Evolutionary conservation across 352 stramenopile species (phyloP).

Genomic region (Phytophthora palmivora): DNA sequence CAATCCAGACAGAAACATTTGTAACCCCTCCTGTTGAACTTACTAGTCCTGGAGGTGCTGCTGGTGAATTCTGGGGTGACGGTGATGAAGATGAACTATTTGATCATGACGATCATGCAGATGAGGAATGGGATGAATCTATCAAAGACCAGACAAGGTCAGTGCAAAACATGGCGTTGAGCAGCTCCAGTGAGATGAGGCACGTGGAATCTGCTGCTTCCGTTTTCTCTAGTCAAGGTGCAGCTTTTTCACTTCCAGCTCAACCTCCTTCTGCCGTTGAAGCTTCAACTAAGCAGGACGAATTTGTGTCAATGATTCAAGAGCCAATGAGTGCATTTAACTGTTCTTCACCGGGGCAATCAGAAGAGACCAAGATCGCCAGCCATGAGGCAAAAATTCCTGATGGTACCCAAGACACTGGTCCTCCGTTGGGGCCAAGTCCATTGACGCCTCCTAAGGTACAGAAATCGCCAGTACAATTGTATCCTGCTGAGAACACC

Average conservation of each 20-base stretch:
- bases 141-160: constrained; percentile 21
- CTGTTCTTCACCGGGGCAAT: constrained; percentile 1
- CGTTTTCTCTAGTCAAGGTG: constrained; percentile 17
- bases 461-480: neutral
- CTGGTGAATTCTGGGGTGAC: constrained; percentile 75
- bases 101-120: constrained; percentile 59
- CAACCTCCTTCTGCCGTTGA: constrained; percentile 11
- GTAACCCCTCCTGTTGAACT: constrained; percentile 34
- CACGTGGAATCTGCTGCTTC: constrained; percentile 10
- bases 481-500: constrained; percentile 6
- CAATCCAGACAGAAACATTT: constrained; percentile 14
- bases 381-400: constrained; percentile 9
- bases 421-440: constrained; percentile 2
- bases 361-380: constrained; percentile 9
- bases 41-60: constrained; percentile 37
- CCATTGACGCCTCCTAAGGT: neutral
- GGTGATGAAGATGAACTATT: constrained; percentile 66
- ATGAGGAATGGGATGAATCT: constrained; percentile 48
- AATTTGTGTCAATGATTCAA: constrained; percentile 1
- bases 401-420: constrained; percentile 1
- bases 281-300: constrained; percentile 3
- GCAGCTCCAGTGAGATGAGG: constrained; percentile 26
- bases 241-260: constrained; percentile 15
- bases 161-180: constrained; percentile 19
- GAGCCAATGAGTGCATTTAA: constrained; percentile 2